A percentile compares a stretch with the other conserved stretches of the same genome.
These are phyloP conservation scores for Bolboschoenus planiculmis DNA, from an alignment of 176 grass and related monocot species.

Conservation along the genomic window DNA sequence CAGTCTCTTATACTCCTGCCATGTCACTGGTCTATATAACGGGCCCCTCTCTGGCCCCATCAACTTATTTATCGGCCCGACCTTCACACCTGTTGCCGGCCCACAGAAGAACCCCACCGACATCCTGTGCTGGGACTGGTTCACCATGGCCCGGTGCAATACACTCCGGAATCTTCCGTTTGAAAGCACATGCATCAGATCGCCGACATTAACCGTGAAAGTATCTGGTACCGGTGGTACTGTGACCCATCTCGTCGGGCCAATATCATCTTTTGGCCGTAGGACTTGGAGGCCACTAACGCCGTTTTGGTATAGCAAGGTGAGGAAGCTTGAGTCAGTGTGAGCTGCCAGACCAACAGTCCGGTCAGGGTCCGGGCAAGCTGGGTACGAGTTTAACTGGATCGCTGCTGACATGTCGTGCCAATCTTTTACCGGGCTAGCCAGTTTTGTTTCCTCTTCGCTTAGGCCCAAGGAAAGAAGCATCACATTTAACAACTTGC, in stretches of 20 bases:
- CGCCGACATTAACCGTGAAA: slow-evolving; percentile 82
- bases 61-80: slow-evolving; percentile 53
- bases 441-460: slow-evolving; percentile 34
- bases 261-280: not conserved
- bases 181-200: slow-evolving; percentile 85
- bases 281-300: slow-evolving; percentile 84
- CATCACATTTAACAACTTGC: slow-evolving; percentile 48
- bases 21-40: slow-evolving; percentile 71
- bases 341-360: slow-evolving; percentile 83
- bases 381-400: slow-evolving; percentile 48
- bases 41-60: slow-evolving; percentile 20
- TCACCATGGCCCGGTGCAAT: slow-evolving; percentile 81
- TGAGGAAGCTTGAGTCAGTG: slow-evolving; percentile 95
- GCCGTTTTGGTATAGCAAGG: slow-evolving; percentile 77
- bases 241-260: slow-evolving; percentile 53
- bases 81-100: slow-evolving; percentile 33
- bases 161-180: slow-evolving; percentile 85
- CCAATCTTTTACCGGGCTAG: slow-evolving; percentile 28
- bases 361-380: slow-evolving; percentile 77
- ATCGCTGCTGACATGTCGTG: slow-evolving; percentile 37
- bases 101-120: slow-evolving; percentile 83
- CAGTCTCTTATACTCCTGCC: slow-evolving; percentile 77
- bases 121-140: slow-evolving; percentile 46
- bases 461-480: slow-evolving; percentile 62
- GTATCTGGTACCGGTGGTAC: slow-evolving; percentile 50